Conservation (phyloP, 1,284 basidiomycete species). For the Pseudozyma thailandica region DNA sequence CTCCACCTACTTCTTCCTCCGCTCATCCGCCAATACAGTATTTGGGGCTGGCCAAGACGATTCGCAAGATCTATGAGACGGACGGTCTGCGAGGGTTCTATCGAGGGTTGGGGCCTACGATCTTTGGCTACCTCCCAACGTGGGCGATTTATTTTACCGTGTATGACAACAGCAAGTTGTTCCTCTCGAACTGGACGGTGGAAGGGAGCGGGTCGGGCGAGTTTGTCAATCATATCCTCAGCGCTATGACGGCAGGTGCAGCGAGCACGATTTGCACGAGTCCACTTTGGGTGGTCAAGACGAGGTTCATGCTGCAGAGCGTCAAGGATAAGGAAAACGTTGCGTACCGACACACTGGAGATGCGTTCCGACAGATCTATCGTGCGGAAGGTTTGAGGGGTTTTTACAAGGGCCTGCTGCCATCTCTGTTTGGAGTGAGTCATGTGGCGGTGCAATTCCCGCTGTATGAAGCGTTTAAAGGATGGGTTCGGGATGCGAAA, state of each 20-base stretch:
- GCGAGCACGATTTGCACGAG: slow-evolving; percentile 62
- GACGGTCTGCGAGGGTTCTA: slow-evolving; percentile 66
- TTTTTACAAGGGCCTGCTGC: slow-evolving; percentile 65
- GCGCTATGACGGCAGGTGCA: slow-evolving; percentile 64
- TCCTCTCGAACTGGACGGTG: not conserved
- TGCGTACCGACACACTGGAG: slow-evolving; percentile 61
- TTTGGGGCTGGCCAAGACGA: slow-evolving; percentile 23
- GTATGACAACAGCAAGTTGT: slow-evolving; percentile 58
- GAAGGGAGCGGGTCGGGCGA: slow-evolving; percentile 26
- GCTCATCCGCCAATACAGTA: slow-evolving; percentile 7
- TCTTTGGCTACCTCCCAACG: slow-evolving; percentile 66
- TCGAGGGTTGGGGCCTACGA: slow-evolving; percentile 64
- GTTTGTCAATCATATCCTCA: slow-evolving; percentile 62
- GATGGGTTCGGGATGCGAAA: slow-evolving; percentile 14
- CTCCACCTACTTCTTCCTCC: not conserved
- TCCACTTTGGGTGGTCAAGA: slow-evolving; percentile 67
- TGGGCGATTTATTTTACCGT: slow-evolving; percentile 68
- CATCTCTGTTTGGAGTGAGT: slow-evolving; percentile 61
- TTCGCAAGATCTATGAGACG: slow-evolving; percentile 57
- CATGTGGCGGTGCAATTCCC: slow-evolving; percentile 67
- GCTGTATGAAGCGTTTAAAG: slow-evolving; percentile 65
- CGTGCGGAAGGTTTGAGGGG: slow-evolving; percentile 55
- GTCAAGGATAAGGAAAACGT: slow-evolving; percentile 15
- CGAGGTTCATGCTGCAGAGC: slow-evolving; percentile 61
- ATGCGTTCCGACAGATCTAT: slow-evolving; percentile 64